These are phyloP conservation scores for Clonostachys rhizophaga DNA, from an alignment of 2,329 filamentous ascomycete genomes.

Conservation along the genomic window DNA sequence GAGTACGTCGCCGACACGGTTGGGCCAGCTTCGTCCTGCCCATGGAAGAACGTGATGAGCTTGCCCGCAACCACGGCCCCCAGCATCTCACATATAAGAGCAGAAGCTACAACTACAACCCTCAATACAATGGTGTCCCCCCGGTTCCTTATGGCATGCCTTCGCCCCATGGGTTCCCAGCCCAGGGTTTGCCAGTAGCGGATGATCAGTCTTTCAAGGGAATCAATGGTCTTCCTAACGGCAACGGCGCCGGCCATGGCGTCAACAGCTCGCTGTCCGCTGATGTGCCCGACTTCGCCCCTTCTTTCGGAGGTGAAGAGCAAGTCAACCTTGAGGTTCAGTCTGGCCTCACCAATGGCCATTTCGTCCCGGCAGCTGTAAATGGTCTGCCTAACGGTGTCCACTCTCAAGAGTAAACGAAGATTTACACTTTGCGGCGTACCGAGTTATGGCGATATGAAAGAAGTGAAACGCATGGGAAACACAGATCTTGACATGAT, in stretches of 20 bases:
- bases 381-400: constrained; percentile 3
- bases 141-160: constrained; percentile 18
- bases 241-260: constrained; percentile 3
- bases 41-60: constrained; percentile 64
- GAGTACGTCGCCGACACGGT: constrained; percentile 67
- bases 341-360: constrained; percentile 11
- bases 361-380: not conserved
- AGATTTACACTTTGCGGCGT: too few species aligned
- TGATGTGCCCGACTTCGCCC: constrained; percentile 12
- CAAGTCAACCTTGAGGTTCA: not conserved
- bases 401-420: not conserved
- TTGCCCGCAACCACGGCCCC: constrained; percentile 69
- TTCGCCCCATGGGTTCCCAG: constrained; percentile 18
- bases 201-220: constrained; percentile 1
- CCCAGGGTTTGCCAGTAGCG: constrained; percentile 6
- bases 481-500: too few species aligned
- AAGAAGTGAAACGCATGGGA: too few species aligned
- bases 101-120: constrained; percentile 15
- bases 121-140: constrained; percentile 21
- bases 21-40: constrained; percentile 80
- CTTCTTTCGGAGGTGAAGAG: not conserved
- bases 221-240: constrained; percentile 1
- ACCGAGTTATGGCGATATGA: too few species aligned
- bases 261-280: constrained; percentile 7
- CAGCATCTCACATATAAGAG: constrained; percentile 30